Evolutionary conservation across 371 early-diverging fungal species (phyloP), one percentile per base, ranked within the genome.

Genomic region (Capillidium rhysosporum): DNA sequence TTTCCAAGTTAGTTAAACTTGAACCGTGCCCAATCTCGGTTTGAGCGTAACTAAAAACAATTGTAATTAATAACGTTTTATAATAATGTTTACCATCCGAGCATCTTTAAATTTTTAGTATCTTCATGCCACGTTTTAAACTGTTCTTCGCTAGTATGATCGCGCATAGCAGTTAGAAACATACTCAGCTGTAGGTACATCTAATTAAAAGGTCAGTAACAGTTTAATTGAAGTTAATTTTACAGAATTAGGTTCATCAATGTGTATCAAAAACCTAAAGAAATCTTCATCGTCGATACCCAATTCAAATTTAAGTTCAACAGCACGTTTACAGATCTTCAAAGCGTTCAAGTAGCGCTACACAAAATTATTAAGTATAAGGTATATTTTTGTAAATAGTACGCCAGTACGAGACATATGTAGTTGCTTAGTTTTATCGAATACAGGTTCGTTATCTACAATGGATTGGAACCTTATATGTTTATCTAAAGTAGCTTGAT

Each of bases 131-230:
- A 80, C 55, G 65, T 56, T 57, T 68, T 66, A 54, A 64, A 63
- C 59, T 82, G 81, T 59, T 79, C 81, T 25, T 67, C 68, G 8
- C 69, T 69, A 16, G 69, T 73, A 56, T 80, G 80, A 23, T 67
- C 60, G 46, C 65, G 60, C 34, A 82, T 62, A 1, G 72, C 70
- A 1, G 78, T 79, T 39, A 75, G 60, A 59, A 82, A 80, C 80
- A 80, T 77, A 14, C 49, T 28, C 20, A 48, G 18, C 14, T 48
- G 28, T 25, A 48, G 20, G 1, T 24, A 1, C 28, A 24, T 14
- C 1, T 48, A 48, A 12, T 23, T 46, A 46, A 18, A 16, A 9
- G 38, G 9, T 24, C 4, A 24, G 18, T 24, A 28, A 24, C 8
- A 30, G 30, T 48, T 48, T 14, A 16, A 0, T 8, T 48, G 18